These are phyloP conservation scores for Populus alba DNA, from an alignment of 345 rosid species.

Conservation along the genomic window DNA sequence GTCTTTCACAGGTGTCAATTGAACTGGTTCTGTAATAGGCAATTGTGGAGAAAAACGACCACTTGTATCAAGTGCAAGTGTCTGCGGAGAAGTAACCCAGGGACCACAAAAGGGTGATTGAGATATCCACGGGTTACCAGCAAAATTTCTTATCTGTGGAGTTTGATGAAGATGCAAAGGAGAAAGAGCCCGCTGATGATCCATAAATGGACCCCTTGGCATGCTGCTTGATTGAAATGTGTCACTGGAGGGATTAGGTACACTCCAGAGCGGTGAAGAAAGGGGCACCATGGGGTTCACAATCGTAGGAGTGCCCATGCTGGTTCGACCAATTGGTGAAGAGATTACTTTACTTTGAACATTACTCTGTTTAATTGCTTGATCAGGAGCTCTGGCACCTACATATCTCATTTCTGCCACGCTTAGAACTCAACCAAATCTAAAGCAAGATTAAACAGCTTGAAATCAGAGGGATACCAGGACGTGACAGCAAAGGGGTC, in stretches of 20 bases:
- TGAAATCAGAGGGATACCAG: conserved; percentile 46
- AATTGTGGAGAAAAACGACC: conserved; percentile 47
- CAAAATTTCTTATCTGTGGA: conserved; percentile 52
- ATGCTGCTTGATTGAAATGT: conserved; percentile 50
- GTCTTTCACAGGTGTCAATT: conserved; percentile 63
- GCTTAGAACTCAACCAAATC: conserved; percentile 11
- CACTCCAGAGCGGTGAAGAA: conserved; percentile 86
- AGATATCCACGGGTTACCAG: conserved; percentile 70
- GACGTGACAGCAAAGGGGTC: conserved; percentile 63
- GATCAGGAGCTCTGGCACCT: conserved; percentile 50
- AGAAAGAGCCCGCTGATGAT: conserved; percentile 60
- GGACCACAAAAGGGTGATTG: conserved; percentile 64
- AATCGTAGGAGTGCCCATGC: conserved; percentile 54
- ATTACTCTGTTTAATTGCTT: conserved; percentile 44
- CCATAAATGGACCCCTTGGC: conserved; percentile 59
- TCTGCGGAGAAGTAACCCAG: conserved; percentile 69
- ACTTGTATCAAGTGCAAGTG: conserved; percentile 56
- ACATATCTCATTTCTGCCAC: conserved; percentile 16
- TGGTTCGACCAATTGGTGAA: conserved; percentile 49
- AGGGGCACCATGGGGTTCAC: conserved; percentile 56
- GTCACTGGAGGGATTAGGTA: conserved; percentile 56
- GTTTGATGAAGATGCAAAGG: conserved; percentile 69
- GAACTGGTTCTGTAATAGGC: conserved; percentile 57
- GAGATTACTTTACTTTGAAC: conserved; percentile 45
- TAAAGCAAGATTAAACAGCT: neutral